Conservation (phyloP, 371 early-diverging fungal species). For the Umbelopsis sp. region DNA sequence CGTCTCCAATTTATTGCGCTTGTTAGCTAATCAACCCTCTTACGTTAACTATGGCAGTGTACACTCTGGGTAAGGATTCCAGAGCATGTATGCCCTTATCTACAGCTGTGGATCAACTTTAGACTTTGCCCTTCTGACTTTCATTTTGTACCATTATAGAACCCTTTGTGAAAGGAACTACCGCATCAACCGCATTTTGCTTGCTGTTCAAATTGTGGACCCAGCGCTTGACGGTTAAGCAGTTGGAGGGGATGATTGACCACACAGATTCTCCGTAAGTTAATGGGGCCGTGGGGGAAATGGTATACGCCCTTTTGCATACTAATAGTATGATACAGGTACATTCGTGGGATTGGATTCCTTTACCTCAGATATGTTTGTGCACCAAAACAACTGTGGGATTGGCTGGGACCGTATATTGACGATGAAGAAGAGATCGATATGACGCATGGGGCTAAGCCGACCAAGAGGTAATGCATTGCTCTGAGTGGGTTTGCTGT, state of each 20-base stretch:
- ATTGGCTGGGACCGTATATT: constrained; percentile 81
- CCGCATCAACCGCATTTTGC: constrained; percentile 85
- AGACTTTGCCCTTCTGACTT: constrained; percentile 4
- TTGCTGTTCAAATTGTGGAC: constrained; percentile 89
- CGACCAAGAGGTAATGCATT: constrained; percentile 53
- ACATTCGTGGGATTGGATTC: constrained; percentile 83
- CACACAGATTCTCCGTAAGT: constrained; percentile 81
- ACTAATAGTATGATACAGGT: constrained; percentile 42
- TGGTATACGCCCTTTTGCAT: not conserved
- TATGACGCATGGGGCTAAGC: constrained; percentile 66
- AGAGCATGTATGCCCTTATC: constrained; percentile 15
- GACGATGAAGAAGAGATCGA: constrained; percentile 80
- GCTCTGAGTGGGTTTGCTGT: too few relatives aligned
- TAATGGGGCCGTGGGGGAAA: not conserved
- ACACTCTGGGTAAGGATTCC: constrained; percentile 25
- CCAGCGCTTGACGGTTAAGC: constrained; percentile 74
- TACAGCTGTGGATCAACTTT: not conserved
- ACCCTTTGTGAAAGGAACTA: constrained; percentile 83
- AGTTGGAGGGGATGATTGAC: constrained; percentile 77
- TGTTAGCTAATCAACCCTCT: not conserved
- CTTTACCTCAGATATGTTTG: constrained; percentile 86
- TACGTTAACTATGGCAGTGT: constrained; percentile 2
- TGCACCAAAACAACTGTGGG: constrained; percentile 80
- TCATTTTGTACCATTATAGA: constrained; percentile 45
- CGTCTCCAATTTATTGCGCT: not conserved